Conservation (phyloP, 2,329 filamentous ascomycete species). For the Aspergillus brasiliensis region DNA sequence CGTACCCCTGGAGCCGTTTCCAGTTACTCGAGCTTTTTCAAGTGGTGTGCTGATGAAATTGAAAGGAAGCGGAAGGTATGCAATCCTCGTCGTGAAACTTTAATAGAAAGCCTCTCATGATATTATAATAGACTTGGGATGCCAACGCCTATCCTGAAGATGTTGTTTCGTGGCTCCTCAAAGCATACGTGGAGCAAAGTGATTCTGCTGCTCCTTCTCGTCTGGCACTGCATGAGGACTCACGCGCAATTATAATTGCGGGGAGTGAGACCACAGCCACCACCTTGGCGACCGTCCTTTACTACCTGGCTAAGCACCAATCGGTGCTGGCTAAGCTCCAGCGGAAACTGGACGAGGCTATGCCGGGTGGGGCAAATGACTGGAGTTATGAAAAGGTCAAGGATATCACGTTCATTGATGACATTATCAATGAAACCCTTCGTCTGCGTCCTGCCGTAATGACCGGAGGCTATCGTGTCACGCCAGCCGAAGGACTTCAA, state of each 20-base stretch:
- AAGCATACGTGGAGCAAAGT: constrained; percentile 16
- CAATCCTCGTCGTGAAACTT: neutral
- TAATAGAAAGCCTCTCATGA: neutral
- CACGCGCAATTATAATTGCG: constrained; percentile 27
- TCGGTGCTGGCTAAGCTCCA: neutral
- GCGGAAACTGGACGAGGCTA: constrained; percentile 6
- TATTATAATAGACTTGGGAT: neutral
- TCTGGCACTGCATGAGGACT: constrained; percentile 20
- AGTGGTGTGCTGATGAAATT: neutral
- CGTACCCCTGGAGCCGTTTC: neutral
- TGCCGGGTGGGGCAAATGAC: neutral
- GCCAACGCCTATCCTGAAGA: constrained; percentile 20
- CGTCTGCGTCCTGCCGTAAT: constrained; percentile 10
- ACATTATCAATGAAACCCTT: constrained; percentile 21
- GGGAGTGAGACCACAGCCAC: constrained; percentile 22
- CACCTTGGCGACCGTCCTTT: constrained; percentile 10
- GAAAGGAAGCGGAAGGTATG: neutral
- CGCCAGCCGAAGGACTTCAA: constrained; percentile 10
- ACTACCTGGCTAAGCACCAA: constrained; percentile 2
- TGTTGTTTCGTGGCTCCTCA: constrained; percentile 17
- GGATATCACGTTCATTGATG: constrained; percentile 16
- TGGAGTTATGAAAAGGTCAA: constrained; percentile 3
- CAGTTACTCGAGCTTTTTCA: neutral
- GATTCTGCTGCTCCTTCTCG: constrained; percentile 1
- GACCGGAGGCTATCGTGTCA: constrained; percentile 7